These are phyloP conservation scores for Pichia pseudocactophila DNA, from an alignment of 805 yeast genomes.

Conservation along the genomic window DNA sequence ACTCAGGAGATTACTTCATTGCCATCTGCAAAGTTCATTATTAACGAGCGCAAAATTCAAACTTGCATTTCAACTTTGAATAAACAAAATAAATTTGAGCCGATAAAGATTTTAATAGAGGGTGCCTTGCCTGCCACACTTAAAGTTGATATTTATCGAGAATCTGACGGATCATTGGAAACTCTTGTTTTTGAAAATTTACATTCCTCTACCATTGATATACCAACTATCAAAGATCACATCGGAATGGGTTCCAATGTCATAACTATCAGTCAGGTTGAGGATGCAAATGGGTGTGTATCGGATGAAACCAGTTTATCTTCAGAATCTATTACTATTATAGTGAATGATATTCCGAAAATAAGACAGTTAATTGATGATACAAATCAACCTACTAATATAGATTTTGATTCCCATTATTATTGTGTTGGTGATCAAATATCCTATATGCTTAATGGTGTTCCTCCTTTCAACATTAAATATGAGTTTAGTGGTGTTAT, in stretches of 20 bases:
- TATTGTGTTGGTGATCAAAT: conserved; percentile 93
- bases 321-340: conserved; percentile 31
- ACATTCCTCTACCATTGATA: conserved; percentile 28
- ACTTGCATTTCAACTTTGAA: conserved; percentile 24
- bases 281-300: conserved; percentile 65
- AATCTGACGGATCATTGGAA: conserved; percentile 45
- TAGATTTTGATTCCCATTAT: conserved; percentile 24
- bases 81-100: conserved; percentile 28
- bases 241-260: conserved; percentile 64
- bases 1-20: conserved; percentile 47
- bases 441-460: conserved; percentile 64
- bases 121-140: conserved; percentile 60
- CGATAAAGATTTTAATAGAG: conserved; percentile 56
- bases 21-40: conserved; percentile 42
- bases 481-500: conserved; percentile 62
- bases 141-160: conserved; percentile 51
- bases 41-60: conserved; percentile 16
- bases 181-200: conserved; percentile 37
- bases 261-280: conserved; percentile 46
- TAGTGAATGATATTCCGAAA: conserved; percentile 70
- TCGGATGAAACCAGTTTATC: conserved; percentile 31
- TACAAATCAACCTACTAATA: conserved; percentile 23
- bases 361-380: conserved; percentile 36
- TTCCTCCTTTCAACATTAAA: conserved; percentile 67
- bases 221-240: conserved; percentile 38